Evolutionary conservation across 73 alveolate species (phyloP).

Genomic region (Paramecium pentaurelia): DNA sequence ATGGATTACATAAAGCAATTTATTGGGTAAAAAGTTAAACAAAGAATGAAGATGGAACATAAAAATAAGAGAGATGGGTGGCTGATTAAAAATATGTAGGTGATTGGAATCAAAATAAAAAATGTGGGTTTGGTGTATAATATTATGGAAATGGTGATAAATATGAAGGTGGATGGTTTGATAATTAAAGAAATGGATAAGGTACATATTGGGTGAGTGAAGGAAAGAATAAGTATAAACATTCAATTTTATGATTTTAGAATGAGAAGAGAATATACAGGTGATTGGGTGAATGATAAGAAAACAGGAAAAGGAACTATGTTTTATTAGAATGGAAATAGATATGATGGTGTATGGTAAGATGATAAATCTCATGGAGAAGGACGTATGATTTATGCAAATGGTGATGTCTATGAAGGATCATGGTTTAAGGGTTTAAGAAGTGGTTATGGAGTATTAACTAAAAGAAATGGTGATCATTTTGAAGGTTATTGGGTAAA

Average conservation of each 20-base stretch:
- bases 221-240: constrained; percentile 66
- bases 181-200: constrained; percentile 91
- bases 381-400: constrained; percentile 93
- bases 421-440: constrained; percentile 88
- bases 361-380: constrained; percentile 88
- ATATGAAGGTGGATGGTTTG: constrained; percentile 92
- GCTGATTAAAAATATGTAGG: constrained; percentile 78
- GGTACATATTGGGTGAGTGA: constrained; percentile 93
- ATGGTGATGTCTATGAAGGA: constrained; percentile 97
- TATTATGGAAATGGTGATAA: constrained; percentile 82
- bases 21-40: constrained; percentile 91
- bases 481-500: constrained; percentile 94
- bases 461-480: constrained; percentile 87
- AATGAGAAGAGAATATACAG: constrained; percentile 92
- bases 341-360: constrained; percentile 98
- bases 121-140: constrained; percentile 89
- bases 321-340: constrained; percentile 90
- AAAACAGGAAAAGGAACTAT: constrained; percentile 96
- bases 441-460: constrained; percentile 90
- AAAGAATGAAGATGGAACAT: constrained; percentile 89
- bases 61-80: constrained; percentile 89
- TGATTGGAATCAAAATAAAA: constrained; percentile 82
- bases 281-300: constrained; percentile 96
- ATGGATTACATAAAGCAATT: constrained; percentile 90
- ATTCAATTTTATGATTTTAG: constrained; percentile 40